Evolutionary conservation across 148 eudicot species (phyloP).

Genomic region (Agrostemma githago): DNA sequence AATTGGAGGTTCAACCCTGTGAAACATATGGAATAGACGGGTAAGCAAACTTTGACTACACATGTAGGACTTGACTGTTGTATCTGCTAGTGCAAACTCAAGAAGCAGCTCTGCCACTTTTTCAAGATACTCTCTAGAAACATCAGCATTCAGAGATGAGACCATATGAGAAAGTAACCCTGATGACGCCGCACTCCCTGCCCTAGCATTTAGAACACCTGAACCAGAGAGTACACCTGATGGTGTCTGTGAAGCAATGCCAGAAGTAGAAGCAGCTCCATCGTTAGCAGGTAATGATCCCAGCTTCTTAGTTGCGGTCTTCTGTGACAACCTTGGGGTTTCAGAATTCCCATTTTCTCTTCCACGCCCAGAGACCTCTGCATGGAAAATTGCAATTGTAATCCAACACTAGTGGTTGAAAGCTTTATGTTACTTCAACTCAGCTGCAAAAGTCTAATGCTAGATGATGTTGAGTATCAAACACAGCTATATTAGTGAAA

Average conservation of each 20-base stretch:
- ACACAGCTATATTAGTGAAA: neutral
- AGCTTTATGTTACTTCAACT: neutral
- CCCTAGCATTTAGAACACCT: slow-evolving; percentile 89
- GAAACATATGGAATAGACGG: slow-evolving; percentile 96
- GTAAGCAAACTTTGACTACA: slow-evolving; percentile 88
- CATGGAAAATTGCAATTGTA: slow-evolving; percentile 9
- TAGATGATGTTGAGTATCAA: neutral
- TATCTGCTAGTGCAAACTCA: slow-evolving; percentile 89
- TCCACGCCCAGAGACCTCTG: slow-evolving; percentile 91
- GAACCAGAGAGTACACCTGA: slow-evolving; percentile 98
- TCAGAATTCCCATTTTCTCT: slow-evolving; percentile 67
- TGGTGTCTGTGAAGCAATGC: slow-evolving; percentile 75
- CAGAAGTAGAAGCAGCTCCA: slow-evolving; percentile 73
- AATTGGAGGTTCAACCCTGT: slow-evolving; percentile 85
- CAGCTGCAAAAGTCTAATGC: neutral
- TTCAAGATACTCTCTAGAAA: slow-evolving; percentile 86
- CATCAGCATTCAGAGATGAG: slow-evolving; percentile 82
- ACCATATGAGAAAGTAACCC: slow-evolving; percentile 84
- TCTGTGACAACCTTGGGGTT: slow-evolving; percentile 51
- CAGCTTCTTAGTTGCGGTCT: slow-evolving; percentile 49
- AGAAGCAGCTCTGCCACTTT: slow-evolving; percentile 94
- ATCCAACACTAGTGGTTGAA: neutral
- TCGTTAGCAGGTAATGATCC: slow-evolving; percentile 51
- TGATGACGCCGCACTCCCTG: slow-evolving; percentile 94
- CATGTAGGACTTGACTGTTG: slow-evolving; percentile 89